Evolutionary conservation across 202 grass and related monocot species (phyloP), one percentile per base, ranked within the genome.

Genomic region (Setaria viridis): DNA sequence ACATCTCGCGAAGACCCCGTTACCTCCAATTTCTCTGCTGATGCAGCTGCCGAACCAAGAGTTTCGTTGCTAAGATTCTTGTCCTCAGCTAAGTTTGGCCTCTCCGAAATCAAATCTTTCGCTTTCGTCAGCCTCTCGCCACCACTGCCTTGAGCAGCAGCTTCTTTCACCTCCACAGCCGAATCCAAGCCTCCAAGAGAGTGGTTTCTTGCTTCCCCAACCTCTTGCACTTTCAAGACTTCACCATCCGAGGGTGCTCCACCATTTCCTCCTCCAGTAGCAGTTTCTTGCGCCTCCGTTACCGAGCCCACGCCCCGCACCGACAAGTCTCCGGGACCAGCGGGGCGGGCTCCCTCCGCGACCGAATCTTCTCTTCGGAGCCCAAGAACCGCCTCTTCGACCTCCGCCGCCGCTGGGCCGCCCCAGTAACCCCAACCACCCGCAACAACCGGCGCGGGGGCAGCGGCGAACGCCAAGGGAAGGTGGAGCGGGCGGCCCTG

Each of bases 401-500:
- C 47, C 37, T 86, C 84, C 21, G 14, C 32, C 4, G 42, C 74
- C 42, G 65, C 39, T 54, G 32, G 72, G 15, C 3, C 29, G 70
- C 59, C 62, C 78, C 25, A 9, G 16, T 62, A 56, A 32, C 3
- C 43, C 63, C 19, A 29, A 0, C 60, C 76, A 2, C 9, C 67
- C 5, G 37, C 74, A 4, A 25, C 60, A 84, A 55, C 43, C 51
- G 68, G 75, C 2, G 50, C n/a, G 1, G 0, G 55, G 1, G 42
- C 79, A 74, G 50, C 51, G 30, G 76, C 30, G 54, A 47, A 48
- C 34, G 53, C 68, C 62, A 91, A 77, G 41, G 57, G 78, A 69
- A 87, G 70, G 71, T 70, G 80, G 41, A 86, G 59, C 3, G 93
- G 82, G 75, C 81, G 79, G 70, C 81, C 83, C 55, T 85, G 83